Percentiles rank a stretch among this genome's conserved stretches.
Evolutionary conservation across 495 filamentous ascomycete genomes (phyloP).

Genomic region (Tuber microsphaerosporum): DNA sequence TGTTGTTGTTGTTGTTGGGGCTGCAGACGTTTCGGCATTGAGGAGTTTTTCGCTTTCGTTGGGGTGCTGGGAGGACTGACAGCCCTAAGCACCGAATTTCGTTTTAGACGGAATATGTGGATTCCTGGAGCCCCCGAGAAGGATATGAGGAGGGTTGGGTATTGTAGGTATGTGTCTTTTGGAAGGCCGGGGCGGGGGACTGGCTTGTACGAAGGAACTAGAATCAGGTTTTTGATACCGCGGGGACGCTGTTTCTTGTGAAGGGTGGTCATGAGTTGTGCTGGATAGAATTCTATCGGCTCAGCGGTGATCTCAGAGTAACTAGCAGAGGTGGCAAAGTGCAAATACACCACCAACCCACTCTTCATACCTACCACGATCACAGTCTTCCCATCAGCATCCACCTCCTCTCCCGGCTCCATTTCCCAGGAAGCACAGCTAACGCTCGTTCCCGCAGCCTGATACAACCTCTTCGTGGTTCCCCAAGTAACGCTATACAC

Average conservation of each 20-base stretch:
- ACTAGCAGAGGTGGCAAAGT: conserved; percentile 8
- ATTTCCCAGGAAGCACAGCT: conserved; percentile 14
- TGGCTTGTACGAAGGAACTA: conserved; percentile 13
- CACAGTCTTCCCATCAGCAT: conserved; percentile 7
- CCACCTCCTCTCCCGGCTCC: conserved; percentile 6
- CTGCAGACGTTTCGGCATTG: not conserved
- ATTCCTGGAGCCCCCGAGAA: conserved; percentile 7
- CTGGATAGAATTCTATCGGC: conserved; percentile 20
- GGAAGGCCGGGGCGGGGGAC: not conserved
- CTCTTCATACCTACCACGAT: conserved; percentile 21
- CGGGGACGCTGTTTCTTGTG: not conserved
- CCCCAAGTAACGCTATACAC: conserved; percentile 11
- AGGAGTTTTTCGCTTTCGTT: not conserved
- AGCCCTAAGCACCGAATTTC: conserved; percentile 18
- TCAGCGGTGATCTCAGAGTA: conserved; percentile 1
- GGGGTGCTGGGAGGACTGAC: not conserved
- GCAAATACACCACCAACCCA: conserved; percentile 20
- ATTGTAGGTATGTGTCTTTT: not conserved
- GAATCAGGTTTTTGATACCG: conserved; percentile 11
- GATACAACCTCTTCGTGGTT: conserved; percentile 1
- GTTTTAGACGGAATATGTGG: conserved; percentile 20
- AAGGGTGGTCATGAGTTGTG: not conserved
- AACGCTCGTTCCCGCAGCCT: conserved; percentile 13
- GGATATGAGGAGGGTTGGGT: conserved; percentile 21
- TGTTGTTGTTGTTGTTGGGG: not conserved